Conservation (phyloP, 106 monocot species). For the Iris macrosiphon region DNA sequence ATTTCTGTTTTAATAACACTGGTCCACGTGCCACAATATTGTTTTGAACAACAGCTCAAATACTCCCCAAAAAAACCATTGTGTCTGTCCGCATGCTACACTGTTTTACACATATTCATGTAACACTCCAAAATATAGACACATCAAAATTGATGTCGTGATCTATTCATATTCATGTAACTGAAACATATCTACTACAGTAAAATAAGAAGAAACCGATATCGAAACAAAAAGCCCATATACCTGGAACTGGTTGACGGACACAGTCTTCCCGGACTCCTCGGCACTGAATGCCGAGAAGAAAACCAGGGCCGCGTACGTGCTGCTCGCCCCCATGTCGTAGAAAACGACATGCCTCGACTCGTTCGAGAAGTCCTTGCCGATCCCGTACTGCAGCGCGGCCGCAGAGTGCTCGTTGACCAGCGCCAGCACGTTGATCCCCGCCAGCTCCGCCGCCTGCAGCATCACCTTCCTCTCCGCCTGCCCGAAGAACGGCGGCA, state of each 20-base stretch:
- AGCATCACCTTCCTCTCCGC: constrained; percentile 73
- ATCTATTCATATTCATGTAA: too few relatives aligned
- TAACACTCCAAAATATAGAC: too few relatives aligned
- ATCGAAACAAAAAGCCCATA: background rate
- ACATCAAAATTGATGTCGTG: too few relatives aligned
- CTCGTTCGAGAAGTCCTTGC: constrained; percentile 83
- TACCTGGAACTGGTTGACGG: constrained; percentile 92
- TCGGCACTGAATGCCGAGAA: constrained; percentile 80
- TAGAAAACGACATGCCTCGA: constrained; percentile 88
- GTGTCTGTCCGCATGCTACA: too few relatives aligned
- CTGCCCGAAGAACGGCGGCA: constrained; percentile 89
- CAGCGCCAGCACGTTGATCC: constrained; percentile 78
- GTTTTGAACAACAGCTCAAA: too few relatives aligned
- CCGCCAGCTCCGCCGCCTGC: constrained; percentile 89
- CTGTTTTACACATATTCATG: too few relatives aligned
- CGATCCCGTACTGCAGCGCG: constrained; percentile 95
- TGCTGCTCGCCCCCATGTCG: constrained; percentile 88
- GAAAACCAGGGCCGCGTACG: constrained; percentile 85
- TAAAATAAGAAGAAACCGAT: background rate
- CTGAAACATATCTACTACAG: too few relatives aligned
- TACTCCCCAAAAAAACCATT: too few relatives aligned
- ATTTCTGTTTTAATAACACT: too few relatives aligned
- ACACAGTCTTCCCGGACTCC: constrained; percentile 89
- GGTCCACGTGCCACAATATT: too few relatives aligned
- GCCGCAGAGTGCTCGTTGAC: constrained; percentile 93